phyloP scores from a whole-genome alignment of 208 protist species.

The Leishmania aethiopica region DNA sequence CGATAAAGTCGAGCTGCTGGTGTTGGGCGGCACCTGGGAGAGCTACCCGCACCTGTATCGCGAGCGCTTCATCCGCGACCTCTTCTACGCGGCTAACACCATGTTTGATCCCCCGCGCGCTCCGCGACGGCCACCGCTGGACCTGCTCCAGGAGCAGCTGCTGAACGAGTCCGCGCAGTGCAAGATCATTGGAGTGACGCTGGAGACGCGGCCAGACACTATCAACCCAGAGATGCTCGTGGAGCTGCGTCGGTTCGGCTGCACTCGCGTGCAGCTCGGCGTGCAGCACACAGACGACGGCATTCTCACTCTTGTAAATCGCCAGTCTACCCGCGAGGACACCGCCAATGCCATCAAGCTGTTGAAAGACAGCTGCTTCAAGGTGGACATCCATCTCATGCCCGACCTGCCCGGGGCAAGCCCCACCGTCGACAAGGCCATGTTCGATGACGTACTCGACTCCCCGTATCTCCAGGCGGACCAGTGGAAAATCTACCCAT shows the following conservation, averaged over 20 bases:
- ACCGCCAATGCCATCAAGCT: constrained; percentile 95
- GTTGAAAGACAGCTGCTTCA: constrained; percentile 98
- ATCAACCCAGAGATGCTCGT: constrained; percentile 93
- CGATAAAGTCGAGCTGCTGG: constrained; percentile 98
- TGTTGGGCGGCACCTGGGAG: constrained; percentile 99
- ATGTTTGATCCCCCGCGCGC: constrained; percentile 44
- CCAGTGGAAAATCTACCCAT: constrained; percentile 99
- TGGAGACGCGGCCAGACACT: constrained; percentile 99
- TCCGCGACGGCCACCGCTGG: constrained; percentile 51
- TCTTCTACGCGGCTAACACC: constrained; percentile 92
- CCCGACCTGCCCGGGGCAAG: constrained; percentile 98
- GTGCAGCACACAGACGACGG: constrained; percentile 98
- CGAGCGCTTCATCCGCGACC: constrained; percentile 81
- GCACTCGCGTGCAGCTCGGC: constrained; percentile 99
- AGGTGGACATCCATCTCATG: constrained; percentile 99
- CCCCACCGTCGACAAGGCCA: constrained; percentile 93
- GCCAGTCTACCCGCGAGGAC: constrained; percentile 95
- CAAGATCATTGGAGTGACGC: constrained; percentile 99
- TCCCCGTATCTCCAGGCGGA: constrained; percentile 97
- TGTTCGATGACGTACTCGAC: constrained; percentile 96
- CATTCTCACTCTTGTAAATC: constrained; percentile 92
- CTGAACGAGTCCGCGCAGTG: constrained; percentile 92
- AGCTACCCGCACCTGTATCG: constrained; percentile 95
- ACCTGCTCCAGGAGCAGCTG: constrained; percentile 84
- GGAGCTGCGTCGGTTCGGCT: constrained; percentile 92